These are phyloP conservation scores for Trichoderma polysporum DNA, from an alignment of 2,329 filamentous ascomycete species.

Conservation along the genomic window DNA sequence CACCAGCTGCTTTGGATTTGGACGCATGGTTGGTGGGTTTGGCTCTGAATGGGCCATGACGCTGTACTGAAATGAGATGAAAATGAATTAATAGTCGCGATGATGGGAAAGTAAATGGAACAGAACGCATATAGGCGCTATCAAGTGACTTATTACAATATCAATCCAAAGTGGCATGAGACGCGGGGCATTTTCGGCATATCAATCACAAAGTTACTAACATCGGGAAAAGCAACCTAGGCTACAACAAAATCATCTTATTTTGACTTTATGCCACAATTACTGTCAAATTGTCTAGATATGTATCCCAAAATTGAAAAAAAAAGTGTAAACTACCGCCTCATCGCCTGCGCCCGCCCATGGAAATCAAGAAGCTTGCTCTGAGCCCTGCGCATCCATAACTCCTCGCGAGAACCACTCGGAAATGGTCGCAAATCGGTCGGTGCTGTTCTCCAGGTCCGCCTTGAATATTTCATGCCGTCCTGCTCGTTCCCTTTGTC, in stretches of 20 bases:
- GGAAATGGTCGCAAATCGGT: constrained; percentile 85
- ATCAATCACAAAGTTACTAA: background rate
- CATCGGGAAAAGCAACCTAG: background rate
- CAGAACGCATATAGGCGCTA: background rate
- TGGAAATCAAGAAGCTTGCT: constrained; percentile 25
- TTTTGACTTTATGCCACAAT: background rate
- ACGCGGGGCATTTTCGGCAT: constrained; percentile 15
- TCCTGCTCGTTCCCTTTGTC: constrained; percentile 82
- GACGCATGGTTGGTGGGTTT: constrained; percentile 6
- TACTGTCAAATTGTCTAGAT: constrained; percentile 2
- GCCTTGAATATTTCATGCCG: constrained; percentile 87
- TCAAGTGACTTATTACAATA: background rate
- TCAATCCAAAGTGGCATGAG: constrained; percentile 5
- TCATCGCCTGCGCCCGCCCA: constrained; percentile 3
- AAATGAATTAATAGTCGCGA: background rate
- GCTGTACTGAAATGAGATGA: background rate
- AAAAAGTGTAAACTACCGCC: background rate
- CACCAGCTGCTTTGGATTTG: constrained; percentile 33
- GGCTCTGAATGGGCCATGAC: constrained; percentile 4
- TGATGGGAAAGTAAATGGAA: background rate
- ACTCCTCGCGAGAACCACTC: constrained; percentile 95
- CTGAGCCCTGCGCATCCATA: constrained; percentile 58
- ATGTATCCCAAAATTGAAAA: background rate
- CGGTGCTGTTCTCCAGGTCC: constrained; percentile 72
- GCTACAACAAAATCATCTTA: background rate